phyloP scores from a whole-genome alignment of 345 rosid genomes.

The Pseudoturritis turrita region DNA sequence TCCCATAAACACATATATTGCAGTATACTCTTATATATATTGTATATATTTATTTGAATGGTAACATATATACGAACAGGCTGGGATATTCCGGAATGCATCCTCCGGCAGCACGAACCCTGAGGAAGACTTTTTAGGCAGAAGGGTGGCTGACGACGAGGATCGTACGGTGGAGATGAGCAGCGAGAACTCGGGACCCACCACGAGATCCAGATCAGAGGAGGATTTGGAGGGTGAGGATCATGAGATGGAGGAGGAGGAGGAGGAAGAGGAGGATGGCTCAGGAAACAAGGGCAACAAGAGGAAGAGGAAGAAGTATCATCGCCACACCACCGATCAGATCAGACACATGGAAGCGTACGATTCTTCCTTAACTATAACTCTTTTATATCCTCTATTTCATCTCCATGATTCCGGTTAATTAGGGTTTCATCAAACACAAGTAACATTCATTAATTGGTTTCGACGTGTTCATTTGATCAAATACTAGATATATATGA shows the following conservation, averaged over 20 bases:
- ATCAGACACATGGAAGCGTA: conserved; percentile 98
- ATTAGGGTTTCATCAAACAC: conserved; percentile 11
- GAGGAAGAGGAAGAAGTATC: conserved; percentile 95
- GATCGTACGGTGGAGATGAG: conserved; percentile 79
- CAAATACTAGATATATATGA: not conserved
- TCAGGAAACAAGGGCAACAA: conserved; percentile 47
- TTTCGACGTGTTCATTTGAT: not conserved
- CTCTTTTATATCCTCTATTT: not conserved
- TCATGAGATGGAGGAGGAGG: conserved; percentile 45
- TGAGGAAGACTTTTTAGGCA: conserved; percentile 61
- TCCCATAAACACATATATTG: not conserved
- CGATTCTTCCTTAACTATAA: conserved; percentile 8
- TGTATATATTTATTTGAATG: not conserved
- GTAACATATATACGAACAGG: conserved; percentile 34
- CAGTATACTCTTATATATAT: not conserved
- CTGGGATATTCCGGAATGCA: conserved; percentile 88
- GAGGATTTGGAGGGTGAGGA: conserved; percentile 66
- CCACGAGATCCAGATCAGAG: conserved; percentile 77
- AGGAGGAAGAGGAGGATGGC: conserved; percentile 15
- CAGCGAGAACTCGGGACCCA: conserved; percentile 87
- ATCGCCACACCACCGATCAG: conserved; percentile 93
- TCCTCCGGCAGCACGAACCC: conserved; percentile 45
- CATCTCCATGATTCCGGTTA: not conserved
- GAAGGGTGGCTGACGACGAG: conserved; percentile 49
- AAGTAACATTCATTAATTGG: not conserved